A percentile compares a stretch with the other conserved stretches of the same genome.
phyloP scores from a whole-genome alignment of 495 filamentous ascomycete species.

The Xylaria acuta region DNA sequence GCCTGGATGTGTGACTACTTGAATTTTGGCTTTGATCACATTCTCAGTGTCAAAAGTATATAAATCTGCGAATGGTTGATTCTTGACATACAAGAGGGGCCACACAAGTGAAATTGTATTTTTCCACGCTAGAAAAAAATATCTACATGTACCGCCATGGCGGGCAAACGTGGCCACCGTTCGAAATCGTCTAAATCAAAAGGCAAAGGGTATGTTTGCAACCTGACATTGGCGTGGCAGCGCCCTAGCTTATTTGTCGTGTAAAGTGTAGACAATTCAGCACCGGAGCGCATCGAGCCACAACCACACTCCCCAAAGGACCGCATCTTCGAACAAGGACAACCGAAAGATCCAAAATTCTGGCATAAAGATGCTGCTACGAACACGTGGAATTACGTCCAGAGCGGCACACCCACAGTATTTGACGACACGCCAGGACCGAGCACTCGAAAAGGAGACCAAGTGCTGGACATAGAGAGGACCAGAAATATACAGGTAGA shows the following conservation, averaged over 20 bases:
- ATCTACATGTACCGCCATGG: neutral
- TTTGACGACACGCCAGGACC: neutral
- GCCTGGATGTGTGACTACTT: neutral
- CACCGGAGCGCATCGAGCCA: neutral
- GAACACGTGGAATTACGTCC: neutral
- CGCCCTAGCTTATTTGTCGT: neutral
- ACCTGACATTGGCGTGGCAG: neutral
- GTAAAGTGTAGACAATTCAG: neutral
- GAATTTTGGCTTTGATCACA: neutral
- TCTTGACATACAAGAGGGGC: neutral
- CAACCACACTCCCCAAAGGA: neutral
- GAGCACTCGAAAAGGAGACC: neutral
- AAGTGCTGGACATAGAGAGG: neutral
- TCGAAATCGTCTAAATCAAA: neutral
- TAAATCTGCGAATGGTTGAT: neutral
- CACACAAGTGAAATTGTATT: neutral
- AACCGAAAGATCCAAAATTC: neutral
- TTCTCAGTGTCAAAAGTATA: neutral
- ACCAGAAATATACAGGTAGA: neutral
- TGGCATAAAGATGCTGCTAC: neutral
- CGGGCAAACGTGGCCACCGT: neutral
- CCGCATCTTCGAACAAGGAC: neutral
- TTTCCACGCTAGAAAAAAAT: neutral
- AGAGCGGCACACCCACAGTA: neutral
- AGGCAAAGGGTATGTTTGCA: constrained; percentile 1